phyloP scores from a whole-genome alignment of 768 basidiomycete species.

The Mrakia hoshinonis region DNA sequence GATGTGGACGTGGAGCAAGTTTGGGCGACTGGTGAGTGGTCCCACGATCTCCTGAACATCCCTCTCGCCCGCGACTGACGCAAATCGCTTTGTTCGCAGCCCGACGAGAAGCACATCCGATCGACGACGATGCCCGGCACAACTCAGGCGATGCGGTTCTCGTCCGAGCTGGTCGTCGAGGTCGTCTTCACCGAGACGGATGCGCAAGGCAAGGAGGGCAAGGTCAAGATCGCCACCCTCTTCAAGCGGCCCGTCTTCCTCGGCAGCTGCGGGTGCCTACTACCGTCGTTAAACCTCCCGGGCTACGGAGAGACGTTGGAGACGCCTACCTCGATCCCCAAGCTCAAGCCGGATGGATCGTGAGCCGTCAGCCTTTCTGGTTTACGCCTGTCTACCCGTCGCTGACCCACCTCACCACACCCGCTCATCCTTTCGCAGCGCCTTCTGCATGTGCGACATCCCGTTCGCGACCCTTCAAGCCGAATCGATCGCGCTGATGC shows the following conservation, averaged over 20 bases:
- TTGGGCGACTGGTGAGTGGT: conserved; percentile 11
- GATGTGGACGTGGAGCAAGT: conserved; percentile 9
- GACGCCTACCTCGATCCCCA: not conserved
- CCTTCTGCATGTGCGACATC: conserved; percentile 4
- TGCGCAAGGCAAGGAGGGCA: not conserved
- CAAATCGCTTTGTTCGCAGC: not conserved
- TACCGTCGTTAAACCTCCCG: not conserved
- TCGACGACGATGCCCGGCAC: conserved; percentile 18
- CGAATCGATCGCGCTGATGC: not conserved
- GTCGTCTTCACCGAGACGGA: conserved; percentile 12
- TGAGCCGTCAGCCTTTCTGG: not conserved
- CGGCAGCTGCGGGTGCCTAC: not conserved
- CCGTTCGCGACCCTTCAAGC: not conserved
- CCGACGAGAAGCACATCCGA: conserved; percentile 2
- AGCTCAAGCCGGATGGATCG: not conserved
- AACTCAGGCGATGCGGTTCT: not conserved
- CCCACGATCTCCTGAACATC: not conserved
- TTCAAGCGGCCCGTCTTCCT: not conserved
- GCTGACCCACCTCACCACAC: not conserved
- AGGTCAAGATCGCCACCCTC: conserved; percentile 7
- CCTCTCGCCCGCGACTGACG: too few relatives aligned
- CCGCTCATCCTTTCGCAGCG: not conserved
- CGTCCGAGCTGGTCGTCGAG: conserved; percentile 21
- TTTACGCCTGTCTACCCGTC: not conserved
- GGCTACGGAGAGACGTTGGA: not conserved